Evolutionary conservation across 2,329 filamentous ascomycete genomes (phyloP).

Genomic region (Nothopassalora personata): DNA sequence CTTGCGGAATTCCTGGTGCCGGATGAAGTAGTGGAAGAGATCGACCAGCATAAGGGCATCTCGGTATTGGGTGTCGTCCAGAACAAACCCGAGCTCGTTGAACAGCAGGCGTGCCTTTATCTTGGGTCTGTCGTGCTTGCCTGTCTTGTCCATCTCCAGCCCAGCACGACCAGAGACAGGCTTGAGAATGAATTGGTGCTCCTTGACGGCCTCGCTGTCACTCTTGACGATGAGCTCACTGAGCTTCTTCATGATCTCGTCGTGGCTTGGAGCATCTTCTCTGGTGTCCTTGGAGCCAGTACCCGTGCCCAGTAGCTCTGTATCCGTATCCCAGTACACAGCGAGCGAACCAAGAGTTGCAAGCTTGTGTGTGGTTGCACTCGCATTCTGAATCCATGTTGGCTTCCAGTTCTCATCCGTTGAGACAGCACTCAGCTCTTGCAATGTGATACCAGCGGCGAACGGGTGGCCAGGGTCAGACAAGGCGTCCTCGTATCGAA

Average conservation of each 20-base stretch:
- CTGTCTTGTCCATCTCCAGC: conserved; percentile 90
- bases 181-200: conserved; percentile 90
- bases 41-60: conserved; percentile 98
- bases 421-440: conserved; percentile 95
- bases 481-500: conserved; percentile 96
- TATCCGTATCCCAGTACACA: conserved; percentile 97
- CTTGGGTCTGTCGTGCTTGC: conserved; percentile 70
- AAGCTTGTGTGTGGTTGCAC: conserved; percentile 81
- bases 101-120: conserved; percentile 89
- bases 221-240: conserved; percentile 72
- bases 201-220: conserved; percentile 51
- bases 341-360: conserved; percentile 84
- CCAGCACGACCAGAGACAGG: conserved; percentile 94
- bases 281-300: conserved; percentile 61
- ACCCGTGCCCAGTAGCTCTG: conserved; percentile 73
- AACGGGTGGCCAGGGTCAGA: conserved; percentile 94
- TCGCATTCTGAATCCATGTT: conserved; percentile 87
- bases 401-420: conserved; percentile 93
- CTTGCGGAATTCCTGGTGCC: conserved; percentile 95
- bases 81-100: conserved; percentile 94
- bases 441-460: conserved; percentile 81
- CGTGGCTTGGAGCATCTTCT: conserved; percentile 61
- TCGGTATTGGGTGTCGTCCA: conserved; percentile 95
- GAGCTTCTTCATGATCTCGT: conserved; percentile 72
- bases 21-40: conserved; percentile 95